Percentiles rank a stretch among this genome's conserved stretches.
Evolutionary conservation across 768 basidiomycete genomes (phyloP).

Genomic region (Boletus edulis): DNA sequence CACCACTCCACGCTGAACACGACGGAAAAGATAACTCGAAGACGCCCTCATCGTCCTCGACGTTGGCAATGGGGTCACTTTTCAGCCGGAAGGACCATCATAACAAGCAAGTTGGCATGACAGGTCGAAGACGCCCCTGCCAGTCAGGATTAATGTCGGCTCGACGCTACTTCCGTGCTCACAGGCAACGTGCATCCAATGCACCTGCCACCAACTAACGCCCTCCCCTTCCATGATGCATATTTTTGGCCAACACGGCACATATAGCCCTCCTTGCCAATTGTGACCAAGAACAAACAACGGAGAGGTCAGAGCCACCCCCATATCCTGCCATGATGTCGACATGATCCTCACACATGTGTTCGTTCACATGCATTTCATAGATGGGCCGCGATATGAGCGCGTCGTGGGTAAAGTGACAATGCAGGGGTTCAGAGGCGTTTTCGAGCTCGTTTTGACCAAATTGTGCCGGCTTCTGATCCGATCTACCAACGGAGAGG

Average conservation of each 20-base stretch:
- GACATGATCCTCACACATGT: background rate
- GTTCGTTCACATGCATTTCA: constrained; percentile 15
- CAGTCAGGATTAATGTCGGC: too few species aligned
- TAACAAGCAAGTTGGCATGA: too few species aligned
- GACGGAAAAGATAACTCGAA: too few species aligned
- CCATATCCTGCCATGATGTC: background rate
- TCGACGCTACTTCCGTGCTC: too few species aligned
- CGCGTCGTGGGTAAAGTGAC: constrained; percentile 20
- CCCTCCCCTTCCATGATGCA: background rate
- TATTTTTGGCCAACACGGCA: background rate
- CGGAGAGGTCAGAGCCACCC: background rate
- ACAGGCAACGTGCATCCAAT: too few species aligned
- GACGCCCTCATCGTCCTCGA: too few species aligned
- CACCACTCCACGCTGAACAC: too few species aligned
- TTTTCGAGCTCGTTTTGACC: constrained; percentile 29
- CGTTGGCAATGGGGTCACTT: too few species aligned
- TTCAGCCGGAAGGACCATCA: too few species aligned
- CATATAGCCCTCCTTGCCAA: background rate
- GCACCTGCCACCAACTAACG: too few species aligned
- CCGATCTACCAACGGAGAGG: constrained; percentile 7
- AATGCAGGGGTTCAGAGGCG: background rate
- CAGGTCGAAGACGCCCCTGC: too few species aligned
- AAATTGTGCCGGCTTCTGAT: constrained; percentile 28
- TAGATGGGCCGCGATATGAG: constrained; percentile 23
- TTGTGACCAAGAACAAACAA: background rate